Evolutionary conservation across 768 basidiomycete species (phyloP), one percentile per base, ranked within the genome.

Genomic region (Mycena rebaudengoi): DNA sequence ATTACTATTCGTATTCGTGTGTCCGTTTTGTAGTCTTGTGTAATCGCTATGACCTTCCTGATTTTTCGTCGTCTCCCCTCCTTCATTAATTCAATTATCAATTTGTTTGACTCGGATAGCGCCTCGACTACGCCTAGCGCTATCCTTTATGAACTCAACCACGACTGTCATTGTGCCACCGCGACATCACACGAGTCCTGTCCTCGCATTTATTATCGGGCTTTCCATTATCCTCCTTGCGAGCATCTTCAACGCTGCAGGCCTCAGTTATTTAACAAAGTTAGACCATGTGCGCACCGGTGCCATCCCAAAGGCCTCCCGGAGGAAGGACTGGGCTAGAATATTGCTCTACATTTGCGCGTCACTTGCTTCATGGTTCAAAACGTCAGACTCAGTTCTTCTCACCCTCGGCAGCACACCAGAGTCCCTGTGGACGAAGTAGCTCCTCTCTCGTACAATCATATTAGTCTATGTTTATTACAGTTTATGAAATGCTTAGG

Each of bases 241-340:
- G 0, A 94, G 91, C 18, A 84, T 94, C n/a, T 83, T 95, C 67
- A 95, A 94, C 70, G 94, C 94, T 32, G 93, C 91, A 0, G 96
- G 96, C n/a, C 83, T 99, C 40, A 98, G n/a, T n/a, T n/a, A 98
- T 73, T 81, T 98, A 62, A 96, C 95, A 35, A 99, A 98, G 77
- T 79, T 97, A 40, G 96, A 98, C 78, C 95, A 96, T 86, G 89
- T 91, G 57, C 67, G 90, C 44, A 94, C 91, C 25, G 91, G 83
- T 66, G 80, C 83, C 25, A 80, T 97, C 49, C 96, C 96, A 16
- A 93, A 91, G 75, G 76, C 88, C 37, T 85, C 89, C 12, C 83
- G 95, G 33, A 84, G 81, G 71, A 85, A 82, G 64, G 94, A 95
- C 73, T 97, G 88, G 86, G 78, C 90, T 76, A 85, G 96, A 65